Evolutionary conservation across 2,329 filamentous ascomycete species (phyloP).

Genomic region (Diplodia intermedia): DNA sequence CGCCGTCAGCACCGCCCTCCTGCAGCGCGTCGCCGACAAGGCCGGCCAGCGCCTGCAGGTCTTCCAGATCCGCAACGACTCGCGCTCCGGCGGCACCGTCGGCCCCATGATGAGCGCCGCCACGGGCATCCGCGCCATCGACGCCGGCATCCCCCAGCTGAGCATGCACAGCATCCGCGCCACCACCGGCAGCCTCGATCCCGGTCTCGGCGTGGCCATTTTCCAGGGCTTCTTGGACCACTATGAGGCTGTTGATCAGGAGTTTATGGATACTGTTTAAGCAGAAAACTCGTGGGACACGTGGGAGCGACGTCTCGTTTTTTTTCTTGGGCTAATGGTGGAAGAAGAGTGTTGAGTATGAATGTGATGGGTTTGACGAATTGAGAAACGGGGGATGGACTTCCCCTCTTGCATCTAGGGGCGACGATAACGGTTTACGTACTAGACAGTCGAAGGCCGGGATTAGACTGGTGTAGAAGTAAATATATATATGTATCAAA

Average conservation of each 20-base stretch:
- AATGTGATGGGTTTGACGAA: background rate
- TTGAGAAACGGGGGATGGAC: background rate
- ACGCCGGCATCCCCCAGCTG: constrained; percentile 88
- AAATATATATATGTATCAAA: constrained; percentile 9
- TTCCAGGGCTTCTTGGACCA: constrained; percentile 89
- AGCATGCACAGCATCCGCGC: constrained; percentile 94
- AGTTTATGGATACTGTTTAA: constrained; percentile 62
- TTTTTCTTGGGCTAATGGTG: background rate
- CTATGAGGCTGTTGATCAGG: constrained; percentile 82
- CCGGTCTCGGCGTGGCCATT: constrained; percentile 83
- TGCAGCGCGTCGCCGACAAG: constrained; percentile 79
- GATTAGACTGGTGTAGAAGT: constrained; percentile 1
- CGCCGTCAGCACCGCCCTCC: constrained; percentile 79
- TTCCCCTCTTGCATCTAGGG: background rate
- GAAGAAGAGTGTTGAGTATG: background rate
- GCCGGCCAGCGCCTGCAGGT: constrained; percentile 75
- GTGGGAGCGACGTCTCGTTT: background rate
- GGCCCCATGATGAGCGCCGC: constrained; percentile 84
- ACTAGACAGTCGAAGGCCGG: background rate
- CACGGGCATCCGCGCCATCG: constrained; percentile 82
- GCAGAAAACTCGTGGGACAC: background rate
- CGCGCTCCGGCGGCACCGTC: constrained; percentile 88
- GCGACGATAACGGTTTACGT: background rate
- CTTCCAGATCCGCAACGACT: constrained; percentile 96
- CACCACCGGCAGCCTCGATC: constrained; percentile 84